A percentile compares a stretch with the other conserved stretches of the same genome.
These are phyloP conservation scores for Diaporthe sp. DNA, from an alignment of 2,329 filamentous ascomycete species.

Conservation along the genomic window DNA sequence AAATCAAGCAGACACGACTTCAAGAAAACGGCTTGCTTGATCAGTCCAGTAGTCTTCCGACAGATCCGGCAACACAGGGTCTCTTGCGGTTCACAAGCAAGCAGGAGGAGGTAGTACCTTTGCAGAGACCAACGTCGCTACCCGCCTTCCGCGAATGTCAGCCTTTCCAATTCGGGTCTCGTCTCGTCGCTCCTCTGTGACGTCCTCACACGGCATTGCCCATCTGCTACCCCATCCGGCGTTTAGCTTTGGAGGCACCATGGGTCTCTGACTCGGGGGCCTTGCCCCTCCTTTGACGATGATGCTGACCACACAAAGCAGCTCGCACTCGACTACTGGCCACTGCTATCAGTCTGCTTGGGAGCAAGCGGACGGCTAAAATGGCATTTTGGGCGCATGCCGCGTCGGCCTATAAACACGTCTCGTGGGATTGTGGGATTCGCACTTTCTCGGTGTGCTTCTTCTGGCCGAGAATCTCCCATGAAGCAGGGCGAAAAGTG, in stretches of 20 bases:
- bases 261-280: conserved; percentile 29
- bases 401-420: conserved; percentile 11
- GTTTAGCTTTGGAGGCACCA: conserved; percentile 32
- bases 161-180: conserved; percentile 11
- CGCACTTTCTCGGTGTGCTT: conserved; percentile 10
- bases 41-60: conserved; percentile 23
- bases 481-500: conserved; percentile 37
- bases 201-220: conserved; percentile 31
- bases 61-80: conserved; percentile 23
- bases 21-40: conserved; percentile 18
- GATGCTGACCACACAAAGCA: neutral
- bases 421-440: conserved; percentile 8
- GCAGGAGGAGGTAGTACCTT: conserved; percentile 6
- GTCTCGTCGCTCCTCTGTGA: conserved; percentile 30
- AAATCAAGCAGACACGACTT: neutral
- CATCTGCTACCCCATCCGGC: conserved; percentile 24
- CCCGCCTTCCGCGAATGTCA: conserved; percentile 32
- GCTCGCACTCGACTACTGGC: neutral
- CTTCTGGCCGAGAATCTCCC: conserved; percentile 32
- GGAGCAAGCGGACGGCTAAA: conserved; percentile 11
- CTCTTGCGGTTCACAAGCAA: conserved; percentile 17
- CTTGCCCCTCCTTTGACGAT: neutral
- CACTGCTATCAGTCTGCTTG: neutral
- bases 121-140: conserved; percentile 23
- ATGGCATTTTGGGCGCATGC: conserved; percentile 27